Evolutionary conservation across 139 green algal genomes (phyloP).

Genomic region (Chlorella sorokiniana): DNA sequence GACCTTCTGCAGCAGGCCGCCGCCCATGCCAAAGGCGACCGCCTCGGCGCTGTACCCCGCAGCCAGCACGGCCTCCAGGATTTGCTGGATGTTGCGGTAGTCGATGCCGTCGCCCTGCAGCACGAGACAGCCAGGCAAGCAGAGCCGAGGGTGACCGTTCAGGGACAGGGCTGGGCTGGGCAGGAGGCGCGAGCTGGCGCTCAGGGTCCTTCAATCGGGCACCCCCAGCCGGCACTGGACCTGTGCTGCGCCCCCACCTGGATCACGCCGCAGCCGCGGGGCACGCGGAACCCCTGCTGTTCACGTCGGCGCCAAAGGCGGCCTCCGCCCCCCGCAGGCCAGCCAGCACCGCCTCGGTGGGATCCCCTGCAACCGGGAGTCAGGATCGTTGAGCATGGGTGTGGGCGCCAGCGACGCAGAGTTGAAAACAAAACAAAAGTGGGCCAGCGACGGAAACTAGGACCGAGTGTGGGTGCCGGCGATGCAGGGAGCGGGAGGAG

Average conservation of each 20-base stretch:
- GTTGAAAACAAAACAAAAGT: no score
- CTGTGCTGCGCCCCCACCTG: constrained; percentile 50
- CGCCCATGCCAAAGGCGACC: constrained; percentile 89
- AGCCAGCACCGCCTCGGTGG: constrained; percentile 75
- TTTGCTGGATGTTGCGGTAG: constrained; percentile 59
- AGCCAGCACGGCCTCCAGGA: constrained; percentile 68
- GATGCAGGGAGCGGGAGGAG: no score
- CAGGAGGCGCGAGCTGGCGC: no score
- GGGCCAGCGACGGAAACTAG: no score
- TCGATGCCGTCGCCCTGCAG: constrained; percentile 71
- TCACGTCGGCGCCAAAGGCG: constrained; percentile 61
- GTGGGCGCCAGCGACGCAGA: not conserved
- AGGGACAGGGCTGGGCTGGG: no score
- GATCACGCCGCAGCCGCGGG: constrained; percentile 79
- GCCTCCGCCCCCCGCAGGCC: constrained; percentile 63
- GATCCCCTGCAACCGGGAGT: constrained; percentile 56
- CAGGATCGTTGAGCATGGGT: not conserved
- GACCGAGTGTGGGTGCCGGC: no score
- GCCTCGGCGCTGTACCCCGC: constrained; percentile 77
- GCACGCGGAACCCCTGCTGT: constrained; percentile 82
- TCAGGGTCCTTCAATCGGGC: not conserved
- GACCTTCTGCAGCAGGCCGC: constrained; percentile 88
- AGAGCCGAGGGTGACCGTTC: no score
- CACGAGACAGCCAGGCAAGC: not conserved
- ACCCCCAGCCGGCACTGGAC: not conserved